Percentiles rank a stretch among this genome's conserved stretches.
Conservation (phyloP, 2,329 filamentous ascomycete genomes). For the Coniella lustricola region DNA sequence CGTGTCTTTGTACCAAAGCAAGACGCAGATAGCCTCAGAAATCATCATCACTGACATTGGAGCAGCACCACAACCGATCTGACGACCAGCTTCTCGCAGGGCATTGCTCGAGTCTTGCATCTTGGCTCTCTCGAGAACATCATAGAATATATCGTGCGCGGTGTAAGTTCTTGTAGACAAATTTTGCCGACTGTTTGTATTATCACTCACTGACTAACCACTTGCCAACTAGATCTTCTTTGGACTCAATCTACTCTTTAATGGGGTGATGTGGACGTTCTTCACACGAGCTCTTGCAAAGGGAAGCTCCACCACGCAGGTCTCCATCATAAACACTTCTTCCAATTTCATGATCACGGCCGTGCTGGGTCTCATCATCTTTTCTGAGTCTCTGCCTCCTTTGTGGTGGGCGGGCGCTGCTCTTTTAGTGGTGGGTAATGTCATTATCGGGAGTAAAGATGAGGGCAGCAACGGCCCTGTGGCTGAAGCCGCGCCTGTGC, state of each 20-base stretch:
- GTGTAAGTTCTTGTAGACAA: no score
- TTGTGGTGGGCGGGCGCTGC: slow-evolving; percentile 72
- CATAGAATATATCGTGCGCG: slow-evolving; percentile 43
- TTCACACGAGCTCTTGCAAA: slow-evolving; percentile 73
- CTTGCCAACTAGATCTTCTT: slow-evolving; percentile 58
- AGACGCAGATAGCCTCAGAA: neutral
- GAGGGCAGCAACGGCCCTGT: slow-evolving; percentile 29
- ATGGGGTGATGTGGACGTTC: slow-evolving; percentile 77
- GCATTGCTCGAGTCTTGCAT: slow-evolving; percentile 37
- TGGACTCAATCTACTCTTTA: slow-evolving; percentile 65
- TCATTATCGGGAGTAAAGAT: slow-evolving; percentile 68
- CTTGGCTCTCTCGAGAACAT: slow-evolving; percentile 32
- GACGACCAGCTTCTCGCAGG: slow-evolving; percentile 40
- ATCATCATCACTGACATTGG: neutral
- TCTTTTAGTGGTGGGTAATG: slow-evolving; percentile 67
- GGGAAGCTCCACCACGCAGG: slow-evolving; percentile 69
- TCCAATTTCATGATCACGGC: slow-evolving; percentile 77
- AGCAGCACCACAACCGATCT: slow-evolving; percentile 49
- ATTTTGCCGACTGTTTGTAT: neutral
- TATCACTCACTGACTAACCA: slow-evolving; percentile 1
- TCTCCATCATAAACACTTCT: slow-evolving; percentile 75
- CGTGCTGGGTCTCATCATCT: slow-evolving; percentile 61
- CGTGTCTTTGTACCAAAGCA: no score
- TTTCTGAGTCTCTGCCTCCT: slow-evolving; percentile 62
- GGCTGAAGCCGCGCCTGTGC: neutral